Base-by-base conservation (phyloP, 169 alveolate genomes). In the Haemoproteus tartakovskyi region DNA sequence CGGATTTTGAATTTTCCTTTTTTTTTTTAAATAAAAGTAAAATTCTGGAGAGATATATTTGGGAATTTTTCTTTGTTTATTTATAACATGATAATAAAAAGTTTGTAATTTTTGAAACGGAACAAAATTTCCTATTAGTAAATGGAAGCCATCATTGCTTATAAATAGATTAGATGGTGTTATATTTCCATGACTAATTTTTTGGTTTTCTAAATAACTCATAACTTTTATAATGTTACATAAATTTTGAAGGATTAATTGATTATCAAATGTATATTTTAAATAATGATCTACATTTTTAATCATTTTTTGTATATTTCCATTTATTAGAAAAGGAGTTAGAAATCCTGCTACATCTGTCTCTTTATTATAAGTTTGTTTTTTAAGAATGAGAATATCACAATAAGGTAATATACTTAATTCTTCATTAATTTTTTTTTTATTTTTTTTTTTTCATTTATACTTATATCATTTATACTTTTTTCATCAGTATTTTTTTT, bases 11-110 rank as follows among this genome's bases (percentile, higher is more conserved):
- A 38, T 1, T 3, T 2, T 3, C 1, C 14, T 64, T 64, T 64
- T 64, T 51, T 38, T 64, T 1, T 56, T 51, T 57, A 64, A 51
- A 43, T 64, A 64, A 24, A 19, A 8, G 2, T 52, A 14, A 2
- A 64, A 46, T 64, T 64, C 81, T 38, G 81, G 81, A 6, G 81
- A 64, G 9, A 64, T 64, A 38, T 64, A 64, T 38, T 26, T 64
- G 3, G 67, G 63, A 26, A 14, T 2, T 19, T 43, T 27, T 54
- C 61, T 50, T 51, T 38, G 50, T 30, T 43, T 56, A 51, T 64
- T 26, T 51, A 64, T 43, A 52, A 64, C 81, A 56, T 51, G 41
- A 21, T 40, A 56, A 18, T 51, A 64, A 27, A 29, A 64, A 64
- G 50, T 50, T 50, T 16, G 8, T 22, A 64, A 30, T 12, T 64